Percentiles rank a stretch among this genome's conserved stretches.
Evolutionary conservation across 2,329 filamentous ascomycete genomes (phyloP).

Genomic region (Hymenoscyphus scutula): DNA sequence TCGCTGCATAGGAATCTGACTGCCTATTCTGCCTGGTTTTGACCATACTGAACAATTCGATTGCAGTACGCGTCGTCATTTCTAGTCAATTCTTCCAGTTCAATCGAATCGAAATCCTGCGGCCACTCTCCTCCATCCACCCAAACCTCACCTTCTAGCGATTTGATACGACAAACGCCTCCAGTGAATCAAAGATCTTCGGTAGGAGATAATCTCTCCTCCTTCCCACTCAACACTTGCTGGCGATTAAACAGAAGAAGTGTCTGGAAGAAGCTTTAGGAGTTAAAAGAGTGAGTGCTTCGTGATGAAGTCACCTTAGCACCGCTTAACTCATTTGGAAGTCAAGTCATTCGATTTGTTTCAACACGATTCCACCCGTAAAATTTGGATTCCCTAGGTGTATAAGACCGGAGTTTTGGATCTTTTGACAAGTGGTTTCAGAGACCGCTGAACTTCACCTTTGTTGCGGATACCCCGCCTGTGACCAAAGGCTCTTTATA

Average conservation of each 20-base stretch:
- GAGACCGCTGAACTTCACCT: not conserved
- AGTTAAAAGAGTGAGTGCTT: conserved; percentile 1
- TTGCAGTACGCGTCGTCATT: not conserved
- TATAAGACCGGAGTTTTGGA: not conserved
- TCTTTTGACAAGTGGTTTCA: too few species aligned
- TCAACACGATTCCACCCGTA: too few species aligned
- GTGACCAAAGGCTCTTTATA: not conserved
- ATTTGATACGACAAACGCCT: not conserved
- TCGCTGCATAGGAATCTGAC: not conserved
- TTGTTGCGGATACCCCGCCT: not conserved
- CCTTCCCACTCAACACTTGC: not conserved
- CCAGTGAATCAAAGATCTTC: not conserved
- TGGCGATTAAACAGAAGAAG: not conserved
- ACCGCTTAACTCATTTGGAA: too few species aligned
- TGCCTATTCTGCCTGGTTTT: not conserved
- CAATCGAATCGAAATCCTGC: not conserved
- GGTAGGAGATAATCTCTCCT: not conserved
- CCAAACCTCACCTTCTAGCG: not conserved
- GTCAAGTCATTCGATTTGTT: too few species aligned
- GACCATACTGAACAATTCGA: not conserved
- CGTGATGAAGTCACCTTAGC: not conserved
- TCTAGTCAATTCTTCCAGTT: not conserved
- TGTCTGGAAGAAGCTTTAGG: not conserved
- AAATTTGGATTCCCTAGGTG: not conserved
- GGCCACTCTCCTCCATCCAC: not conserved